Conservation (phyloP, 2,329 filamentous ascomycete species). For the Arthrinium phaeospermum region DNA sequence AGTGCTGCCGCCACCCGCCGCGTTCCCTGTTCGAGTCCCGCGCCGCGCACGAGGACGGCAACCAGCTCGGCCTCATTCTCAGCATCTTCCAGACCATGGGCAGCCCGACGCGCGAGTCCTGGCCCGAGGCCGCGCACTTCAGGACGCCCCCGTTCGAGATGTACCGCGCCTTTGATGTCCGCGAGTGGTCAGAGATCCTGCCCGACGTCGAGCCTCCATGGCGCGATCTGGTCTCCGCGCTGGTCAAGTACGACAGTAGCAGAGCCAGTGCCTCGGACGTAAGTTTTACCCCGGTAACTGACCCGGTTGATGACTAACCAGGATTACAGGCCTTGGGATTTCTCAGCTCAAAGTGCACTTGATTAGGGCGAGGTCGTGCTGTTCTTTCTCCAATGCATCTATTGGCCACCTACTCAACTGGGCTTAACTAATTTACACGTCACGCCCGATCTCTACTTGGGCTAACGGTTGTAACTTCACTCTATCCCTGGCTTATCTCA, state of each 20-base stretch:
- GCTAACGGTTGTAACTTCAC: not conserved
- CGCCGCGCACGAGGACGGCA: slow-evolving; percentile 75
- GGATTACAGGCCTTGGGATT: not conserved
- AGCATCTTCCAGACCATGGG: slow-evolving; percentile 93
- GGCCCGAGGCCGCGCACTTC: slow-evolving; percentile 79
- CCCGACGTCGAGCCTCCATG: slow-evolving; percentile 63
- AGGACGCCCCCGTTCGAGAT: slow-evolving; percentile 85
- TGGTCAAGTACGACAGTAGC: slow-evolving; percentile 77
- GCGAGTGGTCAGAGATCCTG: slow-evolving; percentile 73
- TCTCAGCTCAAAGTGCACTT: not conserved
- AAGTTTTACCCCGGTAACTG: not conserved
- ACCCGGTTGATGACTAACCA: not conserved
- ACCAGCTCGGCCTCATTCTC: slow-evolving; percentile 86
- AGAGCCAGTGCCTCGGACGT: slow-evolving; percentile 72
- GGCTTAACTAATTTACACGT: not conserved
- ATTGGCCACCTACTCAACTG: not conserved
- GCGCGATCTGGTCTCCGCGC: slow-evolving; percentile 66
- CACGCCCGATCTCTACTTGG: not conserved
- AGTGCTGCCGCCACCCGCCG: slow-evolving; percentile 64
- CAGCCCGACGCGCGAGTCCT: slow-evolving; percentile 78
- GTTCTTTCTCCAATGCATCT: not conserved
- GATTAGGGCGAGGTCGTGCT: not conserved
- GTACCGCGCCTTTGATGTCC: slow-evolving; percentile 75
- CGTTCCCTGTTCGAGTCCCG: slow-evolving; percentile 83
- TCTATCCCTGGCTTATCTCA: not conserved